Percentiles rank a stretch among this genome's conserved stretches.
These are phyloP conservation scores for Dothiorella sarmentorum DNA, from an alignment of 2,329 filamentous ascomycete genomes.

Conservation along the genomic window DNA sequence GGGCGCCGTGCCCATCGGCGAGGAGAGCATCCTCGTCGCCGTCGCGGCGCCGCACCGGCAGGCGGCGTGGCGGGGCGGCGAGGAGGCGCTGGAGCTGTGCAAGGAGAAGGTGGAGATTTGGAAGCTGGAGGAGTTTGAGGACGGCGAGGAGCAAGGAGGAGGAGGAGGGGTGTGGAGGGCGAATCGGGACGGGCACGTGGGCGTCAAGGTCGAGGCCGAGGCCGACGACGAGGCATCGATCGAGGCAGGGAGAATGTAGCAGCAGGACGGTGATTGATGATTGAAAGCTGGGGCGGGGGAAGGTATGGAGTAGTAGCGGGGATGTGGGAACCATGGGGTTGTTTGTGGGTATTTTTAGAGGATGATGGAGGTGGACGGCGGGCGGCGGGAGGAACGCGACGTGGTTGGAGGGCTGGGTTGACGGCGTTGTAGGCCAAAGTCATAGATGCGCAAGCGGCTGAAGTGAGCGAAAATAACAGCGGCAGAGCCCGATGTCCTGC, in stretches of 20 bases:
- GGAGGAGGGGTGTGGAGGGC: conserved; percentile 74
- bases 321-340: background rate
- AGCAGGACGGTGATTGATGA: no score
- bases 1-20: conserved; percentile 80
- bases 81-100: conserved; percentile 82
- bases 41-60: conserved; percentile 79
- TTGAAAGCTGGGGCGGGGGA: background rate
- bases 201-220: conserved; percentile 45
- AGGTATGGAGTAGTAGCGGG: background rate
- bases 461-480: background rate
- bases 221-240: conserved; percentile 3
- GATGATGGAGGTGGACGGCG: conserved; percentile 3
- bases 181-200: conserved; percentile 70
- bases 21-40: conserved; percentile 89
- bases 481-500: background rate
- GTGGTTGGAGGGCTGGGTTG: background rate
- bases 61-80: conserved; percentile 81
- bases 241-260: background rate
- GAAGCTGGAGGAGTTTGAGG: conserved; percentile 86
- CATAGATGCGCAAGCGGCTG: conserved; percentile 7
- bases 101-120: conserved; percentile 90
- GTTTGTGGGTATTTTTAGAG: background rate
- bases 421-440: background rate
- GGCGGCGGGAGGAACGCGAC: background rate
- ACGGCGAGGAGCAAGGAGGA: conserved; percentile 61